Percentiles rank a stretch among this genome's conserved stretches.
These are phyloP conservation scores for Chrysosporium queenslandicum DNA, from an alignment of 2,329 filamentous ascomycete species.

Conservation along the genomic window DNA sequence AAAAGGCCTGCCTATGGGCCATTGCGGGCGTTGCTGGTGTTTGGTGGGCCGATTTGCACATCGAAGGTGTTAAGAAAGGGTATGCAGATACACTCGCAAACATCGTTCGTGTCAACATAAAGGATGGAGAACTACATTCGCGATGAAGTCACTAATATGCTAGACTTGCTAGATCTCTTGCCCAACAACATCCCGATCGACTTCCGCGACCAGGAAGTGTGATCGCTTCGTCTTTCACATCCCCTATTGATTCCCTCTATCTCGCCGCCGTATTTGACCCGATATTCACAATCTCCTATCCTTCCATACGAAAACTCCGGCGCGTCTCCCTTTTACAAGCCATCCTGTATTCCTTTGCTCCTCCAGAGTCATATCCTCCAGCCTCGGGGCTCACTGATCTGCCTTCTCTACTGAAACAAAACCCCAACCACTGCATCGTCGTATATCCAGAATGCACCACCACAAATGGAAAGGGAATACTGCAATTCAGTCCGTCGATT, in stretches of 20 bases:
- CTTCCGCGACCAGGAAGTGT: constrained; percentile 71
- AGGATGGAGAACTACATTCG: background rate
- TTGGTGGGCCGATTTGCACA: constrained; percentile 98
- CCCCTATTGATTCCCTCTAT: constrained; percentile 85
- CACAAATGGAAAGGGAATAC: constrained; percentile 81
- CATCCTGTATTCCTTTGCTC: constrained; percentile 60
- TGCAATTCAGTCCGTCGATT: constrained; percentile 71
- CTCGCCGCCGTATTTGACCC: constrained; percentile 94
- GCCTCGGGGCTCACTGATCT: constrained; percentile 50
- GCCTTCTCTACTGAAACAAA: constrained; percentile 51
- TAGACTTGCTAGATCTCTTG: constrained; percentile 51
- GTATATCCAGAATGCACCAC: constrained; percentile 92
- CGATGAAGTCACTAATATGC: no score
- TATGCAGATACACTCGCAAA: constrained; percentile 27
- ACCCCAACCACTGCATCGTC: constrained; percentile 67
- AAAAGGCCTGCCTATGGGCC: constrained; percentile 79
- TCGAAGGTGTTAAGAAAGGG: constrained; percentile 91
- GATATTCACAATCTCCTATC: constrained; percentile 80
- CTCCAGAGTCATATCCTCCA: constrained; percentile 42
- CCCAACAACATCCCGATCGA: constrained; percentile 60
- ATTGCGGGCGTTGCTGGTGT: constrained; percentile 82
- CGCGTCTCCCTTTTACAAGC: constrained; percentile 67
- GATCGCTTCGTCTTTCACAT: constrained; percentile 85
- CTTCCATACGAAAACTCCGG: constrained; percentile 60
- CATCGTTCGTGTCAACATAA: no score